Conservation (phyloP, 495 filamentous ascomycete genomes). For the Hypoxylon perforatum region DNA sequence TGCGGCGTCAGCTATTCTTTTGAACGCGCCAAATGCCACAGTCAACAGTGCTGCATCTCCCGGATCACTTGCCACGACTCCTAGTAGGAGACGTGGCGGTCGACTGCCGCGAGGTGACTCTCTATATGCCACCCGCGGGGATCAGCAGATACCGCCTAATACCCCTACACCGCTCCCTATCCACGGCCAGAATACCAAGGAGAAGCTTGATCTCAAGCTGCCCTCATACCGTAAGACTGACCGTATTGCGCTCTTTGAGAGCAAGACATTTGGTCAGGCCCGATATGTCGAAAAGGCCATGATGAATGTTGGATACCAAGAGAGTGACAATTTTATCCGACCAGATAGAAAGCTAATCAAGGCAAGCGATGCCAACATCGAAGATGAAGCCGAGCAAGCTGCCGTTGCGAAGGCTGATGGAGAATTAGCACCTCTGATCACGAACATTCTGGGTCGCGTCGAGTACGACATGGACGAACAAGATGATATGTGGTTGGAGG, state of each 20-base stretch:
- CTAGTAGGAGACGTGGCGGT: conserved; percentile 57
- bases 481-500: conserved; percentile 94
- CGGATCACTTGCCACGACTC: conserved; percentile 49
- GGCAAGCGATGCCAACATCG: conserved; percentile 75
- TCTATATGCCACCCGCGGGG: conserved; percentile 58
- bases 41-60: conserved; percentile 27
- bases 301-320: conserved; percentile 94
- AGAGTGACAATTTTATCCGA: conserved; percentile 85
- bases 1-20: conserved; percentile 40
- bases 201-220: conserved; percentile 68
- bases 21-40: conserved; percentile 41
- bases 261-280: conserved; percentile 64
- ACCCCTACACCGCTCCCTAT: conserved; percentile 64
- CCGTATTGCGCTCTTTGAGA: conserved; percentile 65
- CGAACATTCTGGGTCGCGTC: conserved; percentile 73
- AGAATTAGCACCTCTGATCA: conserved; percentile 57
- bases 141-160: conserved; percentile 51
- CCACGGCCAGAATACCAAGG: conserved; percentile 64
- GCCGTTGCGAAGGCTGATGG: conserved; percentile 69
- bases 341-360: conserved; percentile 83
- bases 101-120: conserved; percentile 62
- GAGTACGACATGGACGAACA: conserved; percentile 99
- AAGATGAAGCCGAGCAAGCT: conserved; percentile 82
- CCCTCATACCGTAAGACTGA: conserved; percentile 68
- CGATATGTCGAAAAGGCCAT: conserved; percentile 86